A percentile compares a stretch with the other conserved stretches of the same genome.
phyloP scores from a whole-genome alignment of 2,329 filamentous ascomycete species.

The Fusarium buxicola region DNA sequence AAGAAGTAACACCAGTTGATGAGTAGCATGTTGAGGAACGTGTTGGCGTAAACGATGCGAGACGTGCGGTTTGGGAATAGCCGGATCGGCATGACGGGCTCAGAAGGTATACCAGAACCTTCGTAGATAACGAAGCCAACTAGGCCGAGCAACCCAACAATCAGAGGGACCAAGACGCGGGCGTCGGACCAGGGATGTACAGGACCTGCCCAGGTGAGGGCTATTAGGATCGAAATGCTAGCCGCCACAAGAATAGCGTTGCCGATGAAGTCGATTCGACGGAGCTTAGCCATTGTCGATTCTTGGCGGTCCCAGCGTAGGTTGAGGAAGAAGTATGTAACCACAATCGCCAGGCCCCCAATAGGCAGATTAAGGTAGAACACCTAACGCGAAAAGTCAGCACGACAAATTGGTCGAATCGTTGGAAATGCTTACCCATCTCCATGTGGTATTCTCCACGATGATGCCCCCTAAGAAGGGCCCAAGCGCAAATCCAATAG shows the following conservation, averaged over 20 bases:
- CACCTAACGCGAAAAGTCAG: slow-evolving; percentile 38
- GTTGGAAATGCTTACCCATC: slow-evolving; percentile 47
- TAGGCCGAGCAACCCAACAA: slow-evolving; percentile 42
- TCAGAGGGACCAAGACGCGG: slow-evolving; percentile 55
- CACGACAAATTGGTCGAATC: fast-evolving
- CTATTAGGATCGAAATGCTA: slow-evolving; percentile 55
- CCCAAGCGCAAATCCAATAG: slow-evolving; percentile 51
- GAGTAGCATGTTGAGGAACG: slow-evolving; percentile 37
- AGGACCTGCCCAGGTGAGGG: slow-evolving; percentile 58
- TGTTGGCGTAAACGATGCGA: slow-evolving; percentile 39
- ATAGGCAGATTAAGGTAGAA: slow-evolving; percentile 60
- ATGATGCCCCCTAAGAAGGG: slow-evolving; percentile 50
- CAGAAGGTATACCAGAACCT: slow-evolving; percentile 31
- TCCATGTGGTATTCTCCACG: slow-evolving; percentile 51
- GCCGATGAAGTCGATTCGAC: slow-evolving; percentile 59
- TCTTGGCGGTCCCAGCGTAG: slow-evolving; percentile 46
- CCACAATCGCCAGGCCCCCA: slow-evolving; percentile 48
- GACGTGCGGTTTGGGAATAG: slow-evolving; percentile 41
- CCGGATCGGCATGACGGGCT: slow-evolving; percentile 44
- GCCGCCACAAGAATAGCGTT: slow-evolving; percentile 55
- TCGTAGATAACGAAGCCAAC: slow-evolving; percentile 37
- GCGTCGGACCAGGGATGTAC: slow-evolving; percentile 55
- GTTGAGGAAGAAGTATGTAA: slow-evolving; percentile 53
- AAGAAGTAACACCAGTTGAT: slow-evolving; percentile 56
- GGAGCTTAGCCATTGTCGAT: slow-evolving; percentile 46